A percentile compares a stretch with the other conserved stretches of the same genome.
These are phyloP conservation scores for Penstemon newberryi DNA, from an alignment of 257 asterid genomes.

Conservation along the genomic window DNA sequence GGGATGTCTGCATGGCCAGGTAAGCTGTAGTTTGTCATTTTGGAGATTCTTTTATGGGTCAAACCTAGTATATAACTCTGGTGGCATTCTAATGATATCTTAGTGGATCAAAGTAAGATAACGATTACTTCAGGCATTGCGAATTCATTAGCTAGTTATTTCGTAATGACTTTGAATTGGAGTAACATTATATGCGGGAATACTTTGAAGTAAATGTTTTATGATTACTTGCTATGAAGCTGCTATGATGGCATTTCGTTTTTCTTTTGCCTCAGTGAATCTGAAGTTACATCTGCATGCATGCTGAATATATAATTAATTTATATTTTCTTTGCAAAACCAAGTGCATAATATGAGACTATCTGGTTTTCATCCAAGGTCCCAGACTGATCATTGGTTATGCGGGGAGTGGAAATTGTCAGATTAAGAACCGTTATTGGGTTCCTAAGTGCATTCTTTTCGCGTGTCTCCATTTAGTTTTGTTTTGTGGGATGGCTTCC, in stretches of 20 bases:
- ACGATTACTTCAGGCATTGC: constrained; percentile 8
- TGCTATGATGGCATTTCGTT: not conserved
- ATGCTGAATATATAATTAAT: constrained; percentile 11
- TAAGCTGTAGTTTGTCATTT: constrained; percentile 37
- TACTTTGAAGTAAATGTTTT: not conserved
- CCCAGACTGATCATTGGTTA: not conserved
- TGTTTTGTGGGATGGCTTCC: not conserved
- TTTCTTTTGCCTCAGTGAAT: constrained; percentile 13
- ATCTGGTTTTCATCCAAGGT: not conserved
- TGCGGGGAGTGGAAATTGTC: not conserved
- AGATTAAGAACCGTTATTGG: too few species aligned
- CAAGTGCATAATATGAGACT: constrained; percentile 9
- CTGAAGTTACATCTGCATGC: not conserved
- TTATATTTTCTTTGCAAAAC: not conserved
- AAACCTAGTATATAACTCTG: constrained; percentile 19
- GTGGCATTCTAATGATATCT: not conserved
- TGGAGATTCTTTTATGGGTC: constrained; percentile 27
- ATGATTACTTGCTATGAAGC: not conserved
- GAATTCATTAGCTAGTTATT: constrained; percentile 10
- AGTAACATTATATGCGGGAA: constrained; percentile 4
- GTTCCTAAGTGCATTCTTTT: too few species aligned
- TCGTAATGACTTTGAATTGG: constrained; percentile 4
- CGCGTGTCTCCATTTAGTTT: not conserved
- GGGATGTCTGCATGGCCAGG: constrained; percentile 99
- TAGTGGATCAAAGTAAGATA: constrained; percentile 14